Evolutionary conservation across 495 filamentous ascomycete species (phyloP), one percentile per base, ranked within the genome.

Genomic region (Endocarpon pusillum): DNA sequence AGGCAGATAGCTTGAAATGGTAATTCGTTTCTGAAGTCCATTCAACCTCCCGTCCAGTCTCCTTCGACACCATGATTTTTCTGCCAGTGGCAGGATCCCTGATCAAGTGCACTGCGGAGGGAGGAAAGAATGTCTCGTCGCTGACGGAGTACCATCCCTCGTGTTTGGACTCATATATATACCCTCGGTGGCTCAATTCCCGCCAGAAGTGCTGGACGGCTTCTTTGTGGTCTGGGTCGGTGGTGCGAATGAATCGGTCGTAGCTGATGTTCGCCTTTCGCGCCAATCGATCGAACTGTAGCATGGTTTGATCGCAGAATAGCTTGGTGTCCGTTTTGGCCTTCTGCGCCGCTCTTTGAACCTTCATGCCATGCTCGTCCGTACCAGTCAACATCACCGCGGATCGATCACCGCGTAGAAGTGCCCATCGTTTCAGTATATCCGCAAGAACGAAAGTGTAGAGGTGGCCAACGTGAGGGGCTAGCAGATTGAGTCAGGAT

Each of bases 291-390:
- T 77, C 43, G 29, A 28, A 17, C 21, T 33, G 23, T 15, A 36
- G 22, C 21, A 17, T 9, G 4, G 1, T 4, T 14, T 30, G 57
- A 42, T 69, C 71, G 46, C 73, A 77, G 40, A 79, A 77, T 3
- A 62, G 52, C 45, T 71, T 65, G 2, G 68, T 67, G 25, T 75
- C 71, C 46, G 66, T 64, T 9, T 67, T 67, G 5, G 77, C 71
- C 42, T 66, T 55, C 11, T 59, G 56, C 3, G 89, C 81, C 1
- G 89, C 89, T 53, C 71, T 76, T 52, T 97, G 89, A 33, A 97
- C 77, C 58, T 97, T 96, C 74, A 92, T 84, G 12, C 89, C 89
- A 51, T 97, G 86, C 49, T 97, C 89, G 52, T 97, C 89, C n/a
- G 84, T 94, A 19, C 89, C 89, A 0, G 91, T 97, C 46, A 75